Evolutionary conservation across 805 yeast genomes (phyloP), one percentile per base, ranked within the genome.

Genomic region (Saccharomycopsis malanga): DNA sequence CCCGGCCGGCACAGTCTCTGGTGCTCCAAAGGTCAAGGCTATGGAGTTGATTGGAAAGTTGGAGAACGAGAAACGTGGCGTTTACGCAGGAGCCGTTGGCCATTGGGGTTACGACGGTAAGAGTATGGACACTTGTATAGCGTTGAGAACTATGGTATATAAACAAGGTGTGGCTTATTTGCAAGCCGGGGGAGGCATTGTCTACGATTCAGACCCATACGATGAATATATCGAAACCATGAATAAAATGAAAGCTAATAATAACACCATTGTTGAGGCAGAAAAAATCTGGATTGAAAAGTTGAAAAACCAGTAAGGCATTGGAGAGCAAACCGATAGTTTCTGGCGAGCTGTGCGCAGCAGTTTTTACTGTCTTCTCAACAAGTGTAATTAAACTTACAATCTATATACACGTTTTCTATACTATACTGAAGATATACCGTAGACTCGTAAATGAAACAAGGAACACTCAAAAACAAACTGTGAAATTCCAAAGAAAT

Each of bases 131-230:
- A 93, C 98, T 1, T 93, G 98, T 67, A 93, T 93, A 62, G 98
- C 98, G 0, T 71, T 93, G 57, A 78, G 99, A 67, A 93, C 99
- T 0, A 91, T 93, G 98, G 88, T 93, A 39, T 83, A 77, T 61
- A 93, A 93, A 61, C 87, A 91, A 56, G 91, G 89, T 22, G 71
- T 77, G 44, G 97, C 96, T 0, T 91, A 88, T 59, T 71, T 93
- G 57, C 99, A 93, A 71, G 98, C 98, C 2, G 98, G 99, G 54
- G 99, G 99, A 48, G 99, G 99, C 50, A 93, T 93, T 62, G 98
- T 93, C 21, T 82, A 72, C 62, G 98, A 93, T 63, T 83, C 95
- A 54, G 97, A 93, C 63, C 95, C 94, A 48, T 80, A 82, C 58
- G 98, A 91, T 53, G 98, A 93, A 69, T 93, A 88, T 64, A 70